Percentiles rank a stretch among this genome's conserved stretches.
Evolutionary conservation across 805 yeast species (phyloP).

Genomic region (Spathaspora girioi): DNA sequence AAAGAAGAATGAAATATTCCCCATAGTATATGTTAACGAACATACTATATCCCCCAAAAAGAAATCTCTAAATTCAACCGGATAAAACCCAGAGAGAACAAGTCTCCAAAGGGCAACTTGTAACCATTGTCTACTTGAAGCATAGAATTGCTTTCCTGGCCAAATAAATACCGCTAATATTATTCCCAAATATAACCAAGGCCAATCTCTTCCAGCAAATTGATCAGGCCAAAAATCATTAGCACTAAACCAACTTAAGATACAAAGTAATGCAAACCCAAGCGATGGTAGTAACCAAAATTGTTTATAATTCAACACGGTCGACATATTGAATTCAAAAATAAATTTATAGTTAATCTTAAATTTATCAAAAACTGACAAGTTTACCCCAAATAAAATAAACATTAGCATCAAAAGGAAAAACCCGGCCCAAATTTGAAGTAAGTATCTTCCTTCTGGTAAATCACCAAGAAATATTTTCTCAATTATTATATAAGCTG

Average conservation of each 20-base stretch:
- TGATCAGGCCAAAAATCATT: slow-evolving; percentile 57
- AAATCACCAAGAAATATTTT: slow-evolving; percentile 33
- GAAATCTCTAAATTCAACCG: slow-evolving; percentile 94
- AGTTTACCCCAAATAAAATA: slow-evolving; percentile 62
- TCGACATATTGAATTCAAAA: slow-evolving; percentile 76
- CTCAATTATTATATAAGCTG: slow-evolving; percentile 49
- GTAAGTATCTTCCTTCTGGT: slow-evolving; percentile 55
- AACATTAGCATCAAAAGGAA: slow-evolving; percentile 59
- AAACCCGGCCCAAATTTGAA: slow-evolving; percentile 95
- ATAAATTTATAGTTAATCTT: slow-evolving; percentile 89
- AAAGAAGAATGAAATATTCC: slow-evolving; percentile 80
- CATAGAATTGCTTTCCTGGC: slow-evolving; percentile 58
- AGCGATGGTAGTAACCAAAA: slow-evolving; percentile 62
- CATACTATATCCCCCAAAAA: slow-evolving; percentile 89
- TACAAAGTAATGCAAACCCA: slow-evolving; percentile 50
- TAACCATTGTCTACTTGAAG: slow-evolving; percentile 76
- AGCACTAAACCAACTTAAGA: slow-evolving; percentile 77
- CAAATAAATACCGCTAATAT: slow-evolving; percentile 46
- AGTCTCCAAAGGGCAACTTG: slow-evolving; percentile 68
- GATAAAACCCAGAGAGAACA: slow-evolving; percentile 78
- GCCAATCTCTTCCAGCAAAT: slow-evolving; percentile 70
- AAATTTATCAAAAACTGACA: slow-evolving; percentile 66
- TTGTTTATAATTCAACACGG: slow-evolving; percentile 63
- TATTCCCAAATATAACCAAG: slow-evolving; percentile 69
- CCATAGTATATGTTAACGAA: slow-evolving; percentile 82